These are phyloP conservation scores for Vitis hybrid DNA, from an alignment of 177 flowering plant genomes.

Conservation along the genomic window DNA sequence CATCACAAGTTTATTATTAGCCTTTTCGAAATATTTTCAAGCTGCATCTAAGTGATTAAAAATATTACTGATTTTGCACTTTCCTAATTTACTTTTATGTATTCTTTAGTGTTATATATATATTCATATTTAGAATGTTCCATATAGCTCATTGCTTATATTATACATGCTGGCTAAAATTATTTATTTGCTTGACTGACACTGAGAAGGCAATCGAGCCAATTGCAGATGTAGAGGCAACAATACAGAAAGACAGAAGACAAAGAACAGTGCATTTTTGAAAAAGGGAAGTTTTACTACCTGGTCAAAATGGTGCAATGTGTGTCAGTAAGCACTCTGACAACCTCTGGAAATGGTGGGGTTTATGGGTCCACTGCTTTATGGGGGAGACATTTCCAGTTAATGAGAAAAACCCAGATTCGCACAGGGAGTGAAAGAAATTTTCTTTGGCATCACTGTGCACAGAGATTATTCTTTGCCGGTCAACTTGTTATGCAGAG, in stretches of 20 bases:
- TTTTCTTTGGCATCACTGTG: slow-evolving; percentile 20
- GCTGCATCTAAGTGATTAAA: too few species aligned
- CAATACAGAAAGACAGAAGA: not conserved
- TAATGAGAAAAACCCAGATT: slow-evolving; percentile 20
- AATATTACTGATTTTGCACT: too few species aligned
- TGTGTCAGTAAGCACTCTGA: slow-evolving; percentile 36
- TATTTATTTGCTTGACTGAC: not conserved
- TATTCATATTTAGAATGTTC: too few species aligned
- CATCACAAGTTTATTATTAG: too few species aligned
- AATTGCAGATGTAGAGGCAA: slow-evolving; percentile 1
- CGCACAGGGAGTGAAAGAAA: slow-evolving; percentile 26
- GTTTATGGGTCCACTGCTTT: slow-evolving; percentile 31
- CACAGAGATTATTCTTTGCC: slow-evolving; percentile 19
- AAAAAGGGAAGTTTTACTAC: not conserved
- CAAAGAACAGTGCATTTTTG: not conserved
- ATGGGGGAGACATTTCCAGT: slow-evolving; percentile 32
- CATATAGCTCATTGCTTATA: not conserved
- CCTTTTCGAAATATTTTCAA: too few species aligned
- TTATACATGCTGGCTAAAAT: not conserved
- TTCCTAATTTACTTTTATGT: too few species aligned
- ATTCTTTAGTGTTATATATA: not conserved
- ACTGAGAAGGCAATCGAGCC: not conserved
- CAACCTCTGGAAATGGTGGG: slow-evolving; percentile 35
- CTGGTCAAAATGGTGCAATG: slow-evolving; percentile 37
- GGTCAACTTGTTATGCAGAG: slow-evolving; percentile 19